A percentile compares a stretch with the other conserved stretches of the same genome.
Evolutionary conservation across 2,329 filamentous ascomycete genomes (phyloP).

Genomic region (Pseudocercospora pini-densiflorae): DNA sequence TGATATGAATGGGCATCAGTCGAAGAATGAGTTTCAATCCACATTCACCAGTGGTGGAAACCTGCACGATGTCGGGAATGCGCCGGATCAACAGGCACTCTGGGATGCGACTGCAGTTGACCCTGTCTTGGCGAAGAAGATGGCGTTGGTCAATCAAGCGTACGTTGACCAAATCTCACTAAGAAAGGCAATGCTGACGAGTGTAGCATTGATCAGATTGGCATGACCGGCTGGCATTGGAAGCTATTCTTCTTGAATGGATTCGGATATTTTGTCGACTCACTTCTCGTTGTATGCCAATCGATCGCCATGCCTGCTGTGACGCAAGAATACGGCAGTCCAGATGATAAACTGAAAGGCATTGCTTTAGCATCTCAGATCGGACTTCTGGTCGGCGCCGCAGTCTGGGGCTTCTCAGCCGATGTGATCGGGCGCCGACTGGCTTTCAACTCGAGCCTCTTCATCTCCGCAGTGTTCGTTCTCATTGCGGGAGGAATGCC

Average conservation of each 20-base stretch:
- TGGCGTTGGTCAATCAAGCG: constrained; percentile 42
- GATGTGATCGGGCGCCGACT: constrained; percentile 28
- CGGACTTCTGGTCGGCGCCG: constrained; percentile 48
- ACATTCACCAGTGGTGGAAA: not conserved
- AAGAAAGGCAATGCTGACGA: not conserved
- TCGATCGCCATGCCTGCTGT: constrained; percentile 41
- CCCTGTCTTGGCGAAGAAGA: constrained; percentile 46
- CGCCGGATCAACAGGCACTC: not conserved
- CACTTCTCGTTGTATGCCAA: constrained; percentile 43
- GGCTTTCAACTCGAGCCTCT: constrained; percentile 33
- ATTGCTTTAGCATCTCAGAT: constrained; percentile 48
- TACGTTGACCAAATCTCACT: not conserved
- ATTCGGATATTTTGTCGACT: constrained; percentile 54
- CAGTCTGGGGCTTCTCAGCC: constrained; percentile 31
- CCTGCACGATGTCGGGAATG: not conserved
- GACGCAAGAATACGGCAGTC: constrained; percentile 34
- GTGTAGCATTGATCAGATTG: constrained; percentile 58
- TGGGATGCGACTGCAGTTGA: constrained; percentile 38
- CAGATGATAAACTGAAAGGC: constrained; percentile 34
- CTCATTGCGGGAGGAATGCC: constrained; percentile 35
- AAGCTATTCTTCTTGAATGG: constrained; percentile 67
- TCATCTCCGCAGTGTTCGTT: constrained; percentile 33
- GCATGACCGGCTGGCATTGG: constrained; percentile 63
- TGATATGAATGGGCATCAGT: not conserved
- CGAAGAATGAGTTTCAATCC: not conserved